Base-by-base conservation (phyloP, 352 stramenopile genomes). In the Globisporangium mamillatum region DNA sequence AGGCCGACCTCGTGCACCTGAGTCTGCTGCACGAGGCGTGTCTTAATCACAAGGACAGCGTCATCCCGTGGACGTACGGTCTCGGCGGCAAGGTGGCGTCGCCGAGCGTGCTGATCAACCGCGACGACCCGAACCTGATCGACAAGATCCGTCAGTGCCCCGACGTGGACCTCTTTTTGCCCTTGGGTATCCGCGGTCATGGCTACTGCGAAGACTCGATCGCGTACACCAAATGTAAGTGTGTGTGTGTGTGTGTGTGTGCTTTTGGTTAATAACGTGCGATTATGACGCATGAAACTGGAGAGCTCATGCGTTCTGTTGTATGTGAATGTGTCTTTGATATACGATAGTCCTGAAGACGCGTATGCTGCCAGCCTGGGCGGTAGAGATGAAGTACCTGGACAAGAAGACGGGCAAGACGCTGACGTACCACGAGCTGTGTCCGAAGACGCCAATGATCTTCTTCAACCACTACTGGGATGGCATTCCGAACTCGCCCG, bases 181-280 rank as follows among this genome's bases (percentile, higher is more conserved):
- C 76, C 1, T 6, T 2, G 1, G 27, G 44, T 1, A 34, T 83
- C 24, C 74, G 76, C 10, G 63, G 62, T n/a, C 66, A 79, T 14
- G 76, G 78, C 10, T 86, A 86, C 66, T 86, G 78, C 71, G 78
- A 86, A 71, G 78, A 86, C 68, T 71, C 66, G 0, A 62, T 75
- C 44, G 76, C 70, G 20, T 86, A 84, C 54, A 66, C 74, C 32
- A 81, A 82, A 64, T 78, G 75, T 81, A 77, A 14, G 36, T 44
- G 16, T 22, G 6, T 55, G 3, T 18, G 10, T 55, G 1, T 54
- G 1, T 54, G 16, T 27, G 22, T 56, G 36, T 29, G 18, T 22
- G 29, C 9, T 38, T 41, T 24, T 48, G 4, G 29, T 61, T 3
- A 18, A 18, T 46, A 29, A 16, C 14, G 16, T 22, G 44, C 44